Evolutionary conservation across 2,329 filamentous ascomycete genomes (phyloP).

Genomic region (Cladorrhinum sp.): DNA sequence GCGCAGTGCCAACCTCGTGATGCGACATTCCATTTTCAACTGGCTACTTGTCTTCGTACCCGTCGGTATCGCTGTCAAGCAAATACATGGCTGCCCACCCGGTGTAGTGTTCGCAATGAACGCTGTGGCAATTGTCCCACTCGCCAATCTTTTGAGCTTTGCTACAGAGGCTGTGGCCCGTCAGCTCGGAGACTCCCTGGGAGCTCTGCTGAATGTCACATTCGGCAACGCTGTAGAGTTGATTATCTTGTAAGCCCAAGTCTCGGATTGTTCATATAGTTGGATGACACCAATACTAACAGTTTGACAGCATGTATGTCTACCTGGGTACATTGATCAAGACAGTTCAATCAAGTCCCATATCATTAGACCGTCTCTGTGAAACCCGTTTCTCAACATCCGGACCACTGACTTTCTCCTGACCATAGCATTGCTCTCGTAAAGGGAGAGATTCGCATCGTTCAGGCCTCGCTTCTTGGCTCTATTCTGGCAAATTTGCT

Average conservation of each 20-base stretch:
- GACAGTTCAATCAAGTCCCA: slow-evolving; percentile 46
- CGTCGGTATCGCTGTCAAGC: slow-evolving; percentile 66
- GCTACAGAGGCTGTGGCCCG: slow-evolving; percentile 73
- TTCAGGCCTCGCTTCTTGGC: slow-evolving; percentile 84
- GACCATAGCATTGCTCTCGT: slow-evolving; percentile 66
- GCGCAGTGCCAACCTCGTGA: slow-evolving; percentile 55
- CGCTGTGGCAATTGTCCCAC: slow-evolving; percentile 69
- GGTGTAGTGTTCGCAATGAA: slow-evolving; percentile 71
- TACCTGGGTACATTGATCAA: slow-evolving; percentile 37
- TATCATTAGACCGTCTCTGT: slow-evolving; percentile 29
- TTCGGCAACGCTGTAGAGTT: slow-evolving; percentile 78
- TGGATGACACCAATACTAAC: neutral
- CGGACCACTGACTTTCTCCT: slow-evolving; percentile 34
- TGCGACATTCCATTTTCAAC: slow-evolving; percentile 76
- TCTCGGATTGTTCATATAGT: slow-evolving; percentile 2
- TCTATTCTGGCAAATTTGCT: slow-evolving; percentile 87
- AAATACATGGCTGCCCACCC: slow-evolving; percentile 50
- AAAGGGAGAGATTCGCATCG: slow-evolving; percentile 83
- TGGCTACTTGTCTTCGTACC: slow-evolving; percentile 74
- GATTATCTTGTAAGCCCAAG: slow-evolving; percentile 60
- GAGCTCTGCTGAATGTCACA: slow-evolving; percentile 71
- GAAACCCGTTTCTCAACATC: slow-evolving; percentile 14
- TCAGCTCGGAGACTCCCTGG: slow-evolving; percentile 69
- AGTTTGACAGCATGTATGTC: slow-evolving; percentile 52
- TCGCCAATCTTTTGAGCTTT: slow-evolving; percentile 68